Percentiles rank a stretch among this genome's conserved stretches.
These are phyloP conservation scores for Isabelozyma pseudorhagii DNA, from an alignment of 805 yeast species.

Conservation along the genomic window DNA sequence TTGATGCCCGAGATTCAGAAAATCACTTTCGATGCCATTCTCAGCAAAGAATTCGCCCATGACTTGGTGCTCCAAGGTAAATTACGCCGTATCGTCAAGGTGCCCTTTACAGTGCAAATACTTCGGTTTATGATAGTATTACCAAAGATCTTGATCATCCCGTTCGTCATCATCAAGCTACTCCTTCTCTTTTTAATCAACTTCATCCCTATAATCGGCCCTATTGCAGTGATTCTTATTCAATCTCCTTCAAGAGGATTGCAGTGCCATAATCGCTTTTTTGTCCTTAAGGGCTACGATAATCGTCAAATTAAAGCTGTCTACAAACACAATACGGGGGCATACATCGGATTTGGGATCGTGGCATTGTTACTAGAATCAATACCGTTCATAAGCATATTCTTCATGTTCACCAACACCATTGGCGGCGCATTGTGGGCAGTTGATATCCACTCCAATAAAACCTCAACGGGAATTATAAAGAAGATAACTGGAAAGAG, in stretches of 20 bases:
- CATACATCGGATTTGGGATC: conserved; percentile 52
- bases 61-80: conserved; percentile 42
- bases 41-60: conserved; percentile 44
- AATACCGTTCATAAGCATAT: conserved; percentile 50
- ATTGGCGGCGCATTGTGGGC: conserved; percentile 70
- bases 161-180: conserved; percentile 38
- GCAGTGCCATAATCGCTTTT: conserved; percentile 53
- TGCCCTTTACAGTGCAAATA: conserved; percentile 27
- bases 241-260: conserved; percentile 56
- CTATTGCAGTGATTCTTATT: conserved; percentile 45
- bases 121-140: conserved; percentile 25
- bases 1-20: conserved; percentile 49
- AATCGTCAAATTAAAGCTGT: conserved; percentile 36
- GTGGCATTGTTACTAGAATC: conserved; percentile 49
- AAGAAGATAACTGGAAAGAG: too few relatives aligned
- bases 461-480: not conserved
- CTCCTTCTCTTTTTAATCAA: conserved; percentile 36
- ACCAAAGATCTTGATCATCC: conserved; percentile 38
- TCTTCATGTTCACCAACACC: conserved; percentile 56
- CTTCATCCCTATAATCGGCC: conserved; percentile 58
- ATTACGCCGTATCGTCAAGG: conserved; percentile 24
- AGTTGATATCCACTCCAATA: conserved; percentile 20
- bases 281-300: conserved; percentile 50
- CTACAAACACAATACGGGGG: conserved; percentile 34
- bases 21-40: conserved; percentile 45